Evolutionary conservation across 129 eudicot genomes (phyloP).

Genomic region (Flaveria trinervia): DNA sequence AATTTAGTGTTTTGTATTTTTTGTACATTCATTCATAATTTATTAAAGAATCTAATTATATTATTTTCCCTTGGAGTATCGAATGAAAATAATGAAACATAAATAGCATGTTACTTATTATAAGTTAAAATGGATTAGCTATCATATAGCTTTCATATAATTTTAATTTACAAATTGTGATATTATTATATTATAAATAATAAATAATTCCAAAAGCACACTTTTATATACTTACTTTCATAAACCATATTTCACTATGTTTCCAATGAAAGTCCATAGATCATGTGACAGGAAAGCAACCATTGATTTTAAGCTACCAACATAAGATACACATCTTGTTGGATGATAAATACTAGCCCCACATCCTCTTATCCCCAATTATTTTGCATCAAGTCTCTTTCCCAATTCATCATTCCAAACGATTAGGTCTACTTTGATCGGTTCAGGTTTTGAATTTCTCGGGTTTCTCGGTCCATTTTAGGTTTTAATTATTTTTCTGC

Average conservation of each 20-base stretch:
- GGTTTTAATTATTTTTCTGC: no score
- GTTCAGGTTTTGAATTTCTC: no score
- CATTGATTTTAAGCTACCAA: background rate
- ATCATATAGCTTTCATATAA: background rate
- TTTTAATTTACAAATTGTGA: background rate
- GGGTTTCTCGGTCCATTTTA: no score
- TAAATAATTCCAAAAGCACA: background rate
- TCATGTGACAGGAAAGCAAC: background rate
- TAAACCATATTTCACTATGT: background rate
- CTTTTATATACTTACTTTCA: background rate
- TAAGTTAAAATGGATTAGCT: no score
- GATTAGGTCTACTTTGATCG: background rate
- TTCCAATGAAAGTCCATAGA: background rate
- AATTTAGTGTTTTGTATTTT: no score
- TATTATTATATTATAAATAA: background rate
- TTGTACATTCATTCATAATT: no score
- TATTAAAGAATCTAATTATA: no score
- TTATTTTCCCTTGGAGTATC: no score
- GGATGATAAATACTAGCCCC: slow-evolving; percentile 5
- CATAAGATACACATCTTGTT: slow-evolving; percentile 4
- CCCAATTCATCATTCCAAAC: slow-evolving; percentile 1
- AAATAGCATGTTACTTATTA: no score
- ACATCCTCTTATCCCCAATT: slow-evolving; percentile 1
- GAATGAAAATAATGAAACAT: background rate
- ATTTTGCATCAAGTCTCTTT: slow-evolving; percentile 27